Percentiles rank a stretch among this genome's conserved stretches.
Evolutionary conservation across 805 yeast species (phyloP).

Genomic region (Blastobotrys peoriensis): DNA sequence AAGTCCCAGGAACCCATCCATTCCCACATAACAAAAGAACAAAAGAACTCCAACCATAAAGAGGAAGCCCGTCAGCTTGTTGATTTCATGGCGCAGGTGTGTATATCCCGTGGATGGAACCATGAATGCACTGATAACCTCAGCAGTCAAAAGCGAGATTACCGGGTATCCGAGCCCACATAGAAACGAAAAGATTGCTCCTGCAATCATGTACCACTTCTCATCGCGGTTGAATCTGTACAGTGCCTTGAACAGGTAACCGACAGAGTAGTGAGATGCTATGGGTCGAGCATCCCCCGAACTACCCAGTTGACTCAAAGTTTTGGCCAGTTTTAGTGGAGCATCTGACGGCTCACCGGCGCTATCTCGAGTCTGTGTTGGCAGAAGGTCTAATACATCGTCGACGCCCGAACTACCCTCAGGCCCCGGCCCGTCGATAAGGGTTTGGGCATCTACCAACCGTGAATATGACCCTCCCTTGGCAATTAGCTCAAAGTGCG

Average conservation of each 20-base stretch:
- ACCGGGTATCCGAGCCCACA: slow-evolving; percentile 35
- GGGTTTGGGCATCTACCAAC: slow-evolving; percentile 35
- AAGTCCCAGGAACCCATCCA: slow-evolving; percentile 22
- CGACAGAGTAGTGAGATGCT: no score
- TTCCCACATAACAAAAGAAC: slow-evolving; percentile 20
- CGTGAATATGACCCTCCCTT: slow-evolving; percentile 25
- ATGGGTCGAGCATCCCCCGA: neutral
- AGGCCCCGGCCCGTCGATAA: slow-evolving; percentile 16
- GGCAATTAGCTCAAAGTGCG: slow-evolving; percentile 33
- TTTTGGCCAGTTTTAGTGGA: slow-evolving; percentile 7
- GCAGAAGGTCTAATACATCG: slow-evolving; percentile 16
- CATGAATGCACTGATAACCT: slow-evolving; percentile 30
- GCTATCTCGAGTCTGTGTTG: slow-evolving; percentile 5
- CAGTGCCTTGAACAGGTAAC: no score
- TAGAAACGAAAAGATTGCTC: slow-evolving; percentile 24
- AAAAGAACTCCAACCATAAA: slow-evolving; percentile 32
- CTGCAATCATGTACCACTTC: slow-evolving; percentile 21
- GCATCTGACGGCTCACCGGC: slow-evolving; percentile 9
- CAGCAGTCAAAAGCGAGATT: slow-evolving; percentile 34
- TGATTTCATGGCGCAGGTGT: slow-evolving; percentile 32
- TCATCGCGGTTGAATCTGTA: slow-evolving; percentile 24
- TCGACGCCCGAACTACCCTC: no score
- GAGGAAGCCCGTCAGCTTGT: slow-evolving; percentile 30
- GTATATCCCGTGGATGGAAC: slow-evolving; percentile 27
- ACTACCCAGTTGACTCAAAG: slow-evolving; percentile 11